Percentiles rank a stretch among this genome's conserved stretches.
These are phyloP conservation scores for Pseudogymnoascus sp. DNA, from an alignment of 2,329 filamentous ascomycete species.

Conservation along the genomic window DNA sequence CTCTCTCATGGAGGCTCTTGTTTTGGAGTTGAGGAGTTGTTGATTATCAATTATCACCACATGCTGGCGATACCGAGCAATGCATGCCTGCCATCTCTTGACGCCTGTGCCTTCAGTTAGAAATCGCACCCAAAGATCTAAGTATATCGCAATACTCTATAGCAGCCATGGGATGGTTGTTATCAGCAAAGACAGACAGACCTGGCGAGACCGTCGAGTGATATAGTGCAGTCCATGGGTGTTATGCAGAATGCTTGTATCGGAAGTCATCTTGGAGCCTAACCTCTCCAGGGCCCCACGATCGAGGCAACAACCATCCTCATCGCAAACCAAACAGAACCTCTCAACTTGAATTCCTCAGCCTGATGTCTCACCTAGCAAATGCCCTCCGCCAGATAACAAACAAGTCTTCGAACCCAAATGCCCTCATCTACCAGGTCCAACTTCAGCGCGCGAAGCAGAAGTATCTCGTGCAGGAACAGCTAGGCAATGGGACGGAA, in stretches of 20 bases:
- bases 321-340: neutral
- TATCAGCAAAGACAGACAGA: neutral
- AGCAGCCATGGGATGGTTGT: neutral
- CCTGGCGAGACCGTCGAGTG: neutral
- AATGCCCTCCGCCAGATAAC: slow-evolving; percentile 15
- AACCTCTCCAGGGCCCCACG: neutral
- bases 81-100: neutral
- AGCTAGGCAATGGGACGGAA: slow-evolving; percentile 12
- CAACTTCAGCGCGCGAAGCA: slow-evolving; percentile 17
- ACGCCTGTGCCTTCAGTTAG: neutral
- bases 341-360: neutral
- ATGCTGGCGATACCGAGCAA: neutral
- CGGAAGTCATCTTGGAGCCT: neutral
- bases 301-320: neutral
- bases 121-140: neutral
- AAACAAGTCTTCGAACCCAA: slow-evolving; percentile 17
- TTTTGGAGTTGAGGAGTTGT: neutral
- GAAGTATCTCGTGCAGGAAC: slow-evolving; percentile 14
- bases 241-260: neutral
- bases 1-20: neutral
- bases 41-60: neutral
- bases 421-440: slow-evolving; percentile 14
- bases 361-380: slow-evolving; percentile 16
- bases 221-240: neutral
- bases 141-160: too few species aligned